These are phyloP conservation scores for Phytophthora pluvialis DNA, from an alignment of 352 stramenopile genomes.

Conservation along the genomic window DNA sequence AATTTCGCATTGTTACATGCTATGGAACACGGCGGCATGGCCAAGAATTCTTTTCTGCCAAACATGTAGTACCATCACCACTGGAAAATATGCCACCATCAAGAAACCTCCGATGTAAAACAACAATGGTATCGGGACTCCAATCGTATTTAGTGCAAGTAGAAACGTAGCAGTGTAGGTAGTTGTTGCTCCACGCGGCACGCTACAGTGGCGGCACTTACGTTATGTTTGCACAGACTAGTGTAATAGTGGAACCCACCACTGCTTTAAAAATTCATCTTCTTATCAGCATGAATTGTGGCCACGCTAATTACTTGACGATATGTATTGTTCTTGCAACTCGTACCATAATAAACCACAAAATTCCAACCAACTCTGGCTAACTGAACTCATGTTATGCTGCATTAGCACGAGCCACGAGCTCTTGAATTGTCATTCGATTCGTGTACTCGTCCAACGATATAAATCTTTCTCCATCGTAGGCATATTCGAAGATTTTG, in stretches of 20 bases:
- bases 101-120: not conserved
- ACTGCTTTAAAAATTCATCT: too few species aligned
- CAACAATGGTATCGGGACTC: constrained; percentile 1
- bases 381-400: too few species aligned
- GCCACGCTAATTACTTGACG: too few species aligned
- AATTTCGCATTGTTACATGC: not conserved
- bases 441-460: constrained; percentile 37
- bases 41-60: not conserved
- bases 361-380: too few species aligned
- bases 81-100: not conserved
- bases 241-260: too few species aligned
- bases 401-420: constrained; percentile 15
- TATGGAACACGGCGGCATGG: not conserved
- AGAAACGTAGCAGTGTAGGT: too few species aligned
- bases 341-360: too few species aligned
- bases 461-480: constrained; percentile 20
- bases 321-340: too few species aligned
- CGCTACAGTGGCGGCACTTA: not conserved
- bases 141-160: not conserved
- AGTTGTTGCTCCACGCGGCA: not conserved
- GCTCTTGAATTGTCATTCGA: constrained; percentile 28
- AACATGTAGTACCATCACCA: not conserved
- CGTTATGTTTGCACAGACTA: not conserved
- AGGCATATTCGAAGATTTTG: constrained; percentile 29
- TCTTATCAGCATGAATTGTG: too few species aligned